Percentiles rank a stretch among this genome's conserved stretches.
Conservation (phyloP, 805 yeast genomes). For the Candida sanyiensis region DNA sequence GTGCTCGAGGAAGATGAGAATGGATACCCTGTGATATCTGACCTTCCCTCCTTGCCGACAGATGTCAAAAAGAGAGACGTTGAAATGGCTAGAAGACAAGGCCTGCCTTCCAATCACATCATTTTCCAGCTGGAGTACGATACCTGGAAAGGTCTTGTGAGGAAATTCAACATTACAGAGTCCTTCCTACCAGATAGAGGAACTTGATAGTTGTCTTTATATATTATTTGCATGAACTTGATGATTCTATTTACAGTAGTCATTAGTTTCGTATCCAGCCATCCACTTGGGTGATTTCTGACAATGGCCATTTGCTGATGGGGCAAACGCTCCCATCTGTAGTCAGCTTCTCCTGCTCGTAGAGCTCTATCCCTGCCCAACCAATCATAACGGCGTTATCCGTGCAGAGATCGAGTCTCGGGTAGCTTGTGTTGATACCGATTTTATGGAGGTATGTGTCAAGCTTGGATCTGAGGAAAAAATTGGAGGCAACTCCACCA, state of each 20-base stretch:
- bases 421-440: slow-evolving; percentile 49
- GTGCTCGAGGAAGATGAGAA: slow-evolving; percentile 47
- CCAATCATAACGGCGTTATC: slow-evolving; percentile 98
- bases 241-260: background rate
- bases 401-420: slow-evolving; percentile 70
- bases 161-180: slow-evolving; percentile 48
- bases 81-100: slow-evolving; percentile 24
- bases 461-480: slow-evolving; percentile 45
- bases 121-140: slow-evolving; percentile 65
- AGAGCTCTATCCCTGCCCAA: slow-evolving; percentile 90
- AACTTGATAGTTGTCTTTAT: too few species aligned
- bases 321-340: slow-evolving; percentile 58
- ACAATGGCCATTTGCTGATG: slow-evolving; percentile 76
- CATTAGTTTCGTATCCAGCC: slow-evolving; percentile 39
- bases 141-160: slow-evolving; percentile 58
- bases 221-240: too few species aligned
- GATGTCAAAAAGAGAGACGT: slow-evolving; percentile 22
- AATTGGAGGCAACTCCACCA: slow-evolving; percentile 92
- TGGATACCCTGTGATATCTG: slow-evolving; percentile 37
- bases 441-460: slow-evolving; percentile 29
- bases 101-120: slow-evolving; percentile 46
- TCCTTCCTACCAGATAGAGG: slow-evolving; percentile 45
- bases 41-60: slow-evolving; percentile 27
- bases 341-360: slow-evolving; percentile 39
- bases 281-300: slow-evolving; percentile 41